Evolutionary conservation across 2,329 filamentous ascomycete genomes (phyloP).

Genomic region (Cladosporium colombiae): DNA sequence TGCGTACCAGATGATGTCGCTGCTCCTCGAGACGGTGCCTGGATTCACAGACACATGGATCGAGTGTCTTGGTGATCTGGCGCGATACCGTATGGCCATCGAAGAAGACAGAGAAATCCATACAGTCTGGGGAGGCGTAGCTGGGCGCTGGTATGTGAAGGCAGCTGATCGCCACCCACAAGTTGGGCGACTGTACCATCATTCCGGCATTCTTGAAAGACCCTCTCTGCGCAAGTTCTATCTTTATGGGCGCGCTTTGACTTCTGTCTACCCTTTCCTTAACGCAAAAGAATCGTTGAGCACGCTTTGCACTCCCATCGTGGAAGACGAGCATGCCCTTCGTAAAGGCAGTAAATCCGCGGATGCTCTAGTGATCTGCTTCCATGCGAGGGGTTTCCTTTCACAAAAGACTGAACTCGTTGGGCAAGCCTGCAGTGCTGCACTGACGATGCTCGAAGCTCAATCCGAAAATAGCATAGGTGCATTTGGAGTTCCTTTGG

Average conservation of each 20-base stretch:
- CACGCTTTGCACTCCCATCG: conserved; percentile 61
- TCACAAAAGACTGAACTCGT: conserved; percentile 52
- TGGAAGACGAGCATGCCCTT: conserved; percentile 41
- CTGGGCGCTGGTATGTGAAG: conserved; percentile 80
- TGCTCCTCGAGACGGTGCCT: conserved; percentile 82
- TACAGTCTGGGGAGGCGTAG: conserved; percentile 80
- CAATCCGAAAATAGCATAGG: conserved; percentile 51
- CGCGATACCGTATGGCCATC: conserved; percentile 86
- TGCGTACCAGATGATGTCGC: conserved; percentile 85
- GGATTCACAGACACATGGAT: conserved; percentile 88
- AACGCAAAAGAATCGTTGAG: conserved; percentile 70
- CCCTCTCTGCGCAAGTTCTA: conserved; percentile 72
- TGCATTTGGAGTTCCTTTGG: conserved; percentile 55
- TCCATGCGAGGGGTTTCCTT: conserved; percentile 66
- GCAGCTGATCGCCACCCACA: conserved; percentile 75
- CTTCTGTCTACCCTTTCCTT: conserved; percentile 65
- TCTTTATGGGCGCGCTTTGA: conserved; percentile 71
- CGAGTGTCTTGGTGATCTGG: conserved; percentile 85
- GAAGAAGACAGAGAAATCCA: conserved; percentile 71
- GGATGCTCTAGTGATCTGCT: conserved; percentile 49
- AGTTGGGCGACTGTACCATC: conserved; percentile 81
- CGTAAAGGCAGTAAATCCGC: conserved; percentile 44
- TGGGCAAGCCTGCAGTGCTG: conserved; percentile 48
- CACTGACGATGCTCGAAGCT: conserved; percentile 56
- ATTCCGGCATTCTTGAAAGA: conserved; percentile 75